Evolutionary conservation across 2,329 filamentous ascomycete species (phyloP), one percentile per base, ranked within the genome.

Genomic region (Fusarium burgessii): DNA sequence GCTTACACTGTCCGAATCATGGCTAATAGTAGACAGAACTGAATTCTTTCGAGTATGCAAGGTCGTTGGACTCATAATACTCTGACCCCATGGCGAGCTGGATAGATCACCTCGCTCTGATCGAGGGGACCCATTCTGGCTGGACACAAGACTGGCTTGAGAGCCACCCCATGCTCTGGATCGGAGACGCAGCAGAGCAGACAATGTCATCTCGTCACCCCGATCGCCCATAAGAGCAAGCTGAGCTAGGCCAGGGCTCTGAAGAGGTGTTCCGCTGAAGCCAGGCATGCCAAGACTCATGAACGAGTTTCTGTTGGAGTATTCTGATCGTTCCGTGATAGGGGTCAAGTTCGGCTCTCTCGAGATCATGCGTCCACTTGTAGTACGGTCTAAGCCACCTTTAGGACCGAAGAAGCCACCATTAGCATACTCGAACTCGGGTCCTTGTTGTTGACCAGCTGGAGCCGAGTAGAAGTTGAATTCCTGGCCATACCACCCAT

Each of bases 281-380:
- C 78, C 74, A 14, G 80, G 78, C 64, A 83, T 80, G 32, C 81
- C 82, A 67, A 95, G 83, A 63, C 92, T 93, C 83, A 97, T 93
- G 63, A 97, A 89, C 2, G 93, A 97, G 78, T 98, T 98, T 46
- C 96, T 90, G 64, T 97, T 97, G 43, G 94, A 97, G 84, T 97
- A 98, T 81, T 99, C 96, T 64, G 93, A 97, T 15, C 95, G 89
- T 79, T 98, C 96, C 0, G 95, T 98, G 75, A 99, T 98, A 9
- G 96, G 96, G 2, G 96, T 98, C 50, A 99, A 84, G 75, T 96
- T 98, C 2, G 96, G 95, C 78, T 98, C 95, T 42, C 92, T 89
- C 23, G 93, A 92, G 33, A 91, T 89, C 55, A 91, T 86, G 17
- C 91, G 89, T 23, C 93, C 94, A 71, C 92, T 96, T 58, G 89